These are phyloP conservation scores for Litsea cubeba DNA, from an alignment of 164 flowering plant species.

Conservation along the genomic window DNA sequence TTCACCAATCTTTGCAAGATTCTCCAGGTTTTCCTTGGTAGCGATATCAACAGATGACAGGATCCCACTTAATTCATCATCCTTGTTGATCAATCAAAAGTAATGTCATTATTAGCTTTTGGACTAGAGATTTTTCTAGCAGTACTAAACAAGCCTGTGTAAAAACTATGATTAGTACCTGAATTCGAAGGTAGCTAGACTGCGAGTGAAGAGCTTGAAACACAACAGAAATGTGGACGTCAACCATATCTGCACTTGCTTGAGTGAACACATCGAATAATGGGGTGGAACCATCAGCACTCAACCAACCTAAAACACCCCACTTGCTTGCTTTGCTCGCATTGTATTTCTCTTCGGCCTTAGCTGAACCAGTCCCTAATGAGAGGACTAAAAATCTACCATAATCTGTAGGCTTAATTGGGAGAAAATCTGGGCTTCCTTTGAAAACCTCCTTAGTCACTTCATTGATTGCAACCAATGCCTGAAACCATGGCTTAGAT, in stretches of 20 bases:
- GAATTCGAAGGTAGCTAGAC: conserved; percentile 28
- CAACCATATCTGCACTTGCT: conserved; percentile 36
- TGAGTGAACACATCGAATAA: conserved; percentile 26
- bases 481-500: conserved; percentile 6
- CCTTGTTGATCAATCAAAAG: conserved; percentile 9
- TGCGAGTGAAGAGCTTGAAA: conserved; percentile 26
- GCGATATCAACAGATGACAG: conserved; percentile 14
- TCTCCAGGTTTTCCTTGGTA: conserved; percentile 15
- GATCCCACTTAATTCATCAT: conserved; percentile 9
- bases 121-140: not conserved
- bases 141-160: not conserved
- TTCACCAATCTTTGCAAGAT: conserved; percentile 19
- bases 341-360: conserved; percentile 11
- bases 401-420: conserved; percentile 21
- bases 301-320: conserved; percentile 32
- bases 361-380: conserved; percentile 33
- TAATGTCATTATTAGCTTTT: not conserved
- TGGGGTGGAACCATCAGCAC: conserved; percentile 20
- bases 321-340: conserved; percentile 28
- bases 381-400: conserved; percentile 26
- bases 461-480: conserved; percentile 26
- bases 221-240: conserved; percentile 18
- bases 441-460: conserved; percentile 19
- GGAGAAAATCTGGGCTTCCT: conserved; percentile 19
- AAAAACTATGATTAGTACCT: conserved; percentile 13